Conservation (phyloP, 768 basidiomycete genomes). For the Mycena alexandri region DNA sequence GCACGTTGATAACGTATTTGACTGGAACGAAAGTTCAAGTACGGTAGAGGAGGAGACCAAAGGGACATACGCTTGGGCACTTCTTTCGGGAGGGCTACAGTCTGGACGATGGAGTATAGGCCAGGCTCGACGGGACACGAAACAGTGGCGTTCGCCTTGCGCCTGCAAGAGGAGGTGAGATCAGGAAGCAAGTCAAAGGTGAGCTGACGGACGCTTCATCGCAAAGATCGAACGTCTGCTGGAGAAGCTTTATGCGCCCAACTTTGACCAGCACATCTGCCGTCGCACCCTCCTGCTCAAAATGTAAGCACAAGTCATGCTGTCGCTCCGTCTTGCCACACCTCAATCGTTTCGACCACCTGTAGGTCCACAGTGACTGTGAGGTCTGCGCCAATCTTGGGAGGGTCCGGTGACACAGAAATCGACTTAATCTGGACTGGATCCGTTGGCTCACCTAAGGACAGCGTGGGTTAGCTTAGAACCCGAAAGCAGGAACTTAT, state of each 20-base stretch:
- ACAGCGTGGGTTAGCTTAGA: background rate
- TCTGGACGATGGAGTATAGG: background rate
- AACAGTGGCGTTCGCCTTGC: conserved; percentile 3
- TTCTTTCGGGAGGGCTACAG: conserved; percentile 10
- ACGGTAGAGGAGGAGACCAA: background rate
- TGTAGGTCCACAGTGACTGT: conserved; percentile 71
- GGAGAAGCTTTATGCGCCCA: conserved; percentile 76
- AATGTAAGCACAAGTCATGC: too few species aligned
- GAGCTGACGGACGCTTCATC: conserved; percentile 72
- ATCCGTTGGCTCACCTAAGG: conserved; percentile 52
- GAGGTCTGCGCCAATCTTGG: conserved; percentile 73
- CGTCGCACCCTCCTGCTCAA: conserved; percentile 74
- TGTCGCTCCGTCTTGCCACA: too few species aligned
- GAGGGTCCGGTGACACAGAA: conserved; percentile 73
- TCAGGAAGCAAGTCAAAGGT: background rate
- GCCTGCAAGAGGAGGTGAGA: background rate
- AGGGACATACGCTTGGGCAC: conserved; percentile 7
- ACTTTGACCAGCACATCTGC: conserved; percentile 77
- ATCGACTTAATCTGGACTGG: conserved; percentile 65
- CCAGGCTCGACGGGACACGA: conserved; percentile 1
- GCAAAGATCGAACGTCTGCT: conserved; percentile 77
- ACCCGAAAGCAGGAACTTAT: background rate
- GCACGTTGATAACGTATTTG: conserved; percentile 31
- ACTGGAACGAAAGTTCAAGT: conserved; percentile 5
- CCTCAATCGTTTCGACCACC: conserved; percentile 65